Conservation (phyloP, 1,139 yeast genomes). For the Taphrina populina region DNA sequence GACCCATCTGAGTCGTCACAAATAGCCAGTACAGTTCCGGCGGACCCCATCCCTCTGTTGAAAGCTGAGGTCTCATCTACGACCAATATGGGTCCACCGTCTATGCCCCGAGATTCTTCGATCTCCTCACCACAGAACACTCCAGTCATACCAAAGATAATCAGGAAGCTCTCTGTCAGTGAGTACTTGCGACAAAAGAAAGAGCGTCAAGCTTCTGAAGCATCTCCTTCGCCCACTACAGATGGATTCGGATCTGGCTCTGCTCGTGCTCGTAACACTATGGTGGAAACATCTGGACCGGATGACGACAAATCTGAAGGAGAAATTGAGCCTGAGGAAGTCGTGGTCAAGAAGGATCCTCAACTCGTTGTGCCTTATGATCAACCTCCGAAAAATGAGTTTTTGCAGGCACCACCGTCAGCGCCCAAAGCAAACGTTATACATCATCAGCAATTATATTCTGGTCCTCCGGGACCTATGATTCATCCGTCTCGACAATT, state of each 20-base stretch:
- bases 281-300: too few relatives aligned
- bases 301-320: constrained; percentile 18
- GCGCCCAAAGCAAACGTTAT: constrained; percentile 8
- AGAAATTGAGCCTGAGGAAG: constrained; percentile 8
- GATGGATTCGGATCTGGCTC: too few relatives aligned
- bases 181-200: constrained; percentile 29
- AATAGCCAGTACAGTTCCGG: not conserved
- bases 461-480: not conserved
- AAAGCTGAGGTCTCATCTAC: constrained; percentile 1
- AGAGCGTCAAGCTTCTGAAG: constrained; percentile 8
- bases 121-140: constrained; percentile 14
- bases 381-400: too few relatives aligned
- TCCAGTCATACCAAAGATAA: constrained; percentile 12
- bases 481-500: constrained; percentile 2
- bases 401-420: constrained; percentile 16
- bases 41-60: too few relatives aligned
- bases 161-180: constrained; percentile 22
- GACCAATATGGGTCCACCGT: constrained; percentile 28
- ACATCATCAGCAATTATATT: constrained; percentile 3
- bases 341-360: too few relatives aligned
- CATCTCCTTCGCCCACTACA: constrained; percentile 1
- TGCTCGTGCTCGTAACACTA: too few relatives aligned
- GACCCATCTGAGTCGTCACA: not conserved
- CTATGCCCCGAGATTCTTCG: constrained; percentile 4
- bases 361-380: too few relatives aligned